Evolutionary conservation across 2,329 filamentous ascomycete genomes (phyloP), one percentile per base, ranked within the genome.

Genomic region (Fusarium udum): DNA sequence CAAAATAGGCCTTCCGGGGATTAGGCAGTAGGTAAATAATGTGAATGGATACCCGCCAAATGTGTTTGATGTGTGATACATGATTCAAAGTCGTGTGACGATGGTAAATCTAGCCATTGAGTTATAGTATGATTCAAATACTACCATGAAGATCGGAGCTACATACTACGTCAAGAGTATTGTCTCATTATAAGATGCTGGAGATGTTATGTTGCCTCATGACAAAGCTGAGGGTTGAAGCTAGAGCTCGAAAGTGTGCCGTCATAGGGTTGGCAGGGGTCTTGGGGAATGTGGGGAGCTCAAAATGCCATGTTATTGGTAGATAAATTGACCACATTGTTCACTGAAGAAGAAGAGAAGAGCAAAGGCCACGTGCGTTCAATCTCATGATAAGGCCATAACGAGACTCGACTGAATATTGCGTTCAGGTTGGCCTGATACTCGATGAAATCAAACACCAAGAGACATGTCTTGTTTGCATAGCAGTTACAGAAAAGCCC

Each of bases 31-130:
- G 72, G 76, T 72, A 76, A 69, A 75, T 20, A 69, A 75, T 77
- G 75, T 75, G 76, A 77, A 75, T 63, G 63, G 63, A 77, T 78
- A 75, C 76, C 75, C 71, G 76, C 75, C 75, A 71, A 49, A 13
- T 53, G 22, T 37, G 39, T 55, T 10, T 46, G 61, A 42, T 45
- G 26, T n/a, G 49, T 55, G 52, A 45, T 63, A 67, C 64, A 67
- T 68, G 64, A 58, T 49, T 57, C 40, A 37, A 31, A 46, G 31
- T 11, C 20, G 7, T 48, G 13, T 51, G 24, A 39, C 14, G 26
- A 49, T 28, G 31, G n/a, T 14, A 43, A 18, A 31, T 42, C 13
- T 24, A 40, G 46, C 43, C 57, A 73, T 73, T 73, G 32, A 28
- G 14, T 12, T 14, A 26, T 32, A 6, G 14, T 12, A 22, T 16